Conservation (phyloP, 192 early-diverging fungal genomes). For the Backusella mclennaniae region DNA sequence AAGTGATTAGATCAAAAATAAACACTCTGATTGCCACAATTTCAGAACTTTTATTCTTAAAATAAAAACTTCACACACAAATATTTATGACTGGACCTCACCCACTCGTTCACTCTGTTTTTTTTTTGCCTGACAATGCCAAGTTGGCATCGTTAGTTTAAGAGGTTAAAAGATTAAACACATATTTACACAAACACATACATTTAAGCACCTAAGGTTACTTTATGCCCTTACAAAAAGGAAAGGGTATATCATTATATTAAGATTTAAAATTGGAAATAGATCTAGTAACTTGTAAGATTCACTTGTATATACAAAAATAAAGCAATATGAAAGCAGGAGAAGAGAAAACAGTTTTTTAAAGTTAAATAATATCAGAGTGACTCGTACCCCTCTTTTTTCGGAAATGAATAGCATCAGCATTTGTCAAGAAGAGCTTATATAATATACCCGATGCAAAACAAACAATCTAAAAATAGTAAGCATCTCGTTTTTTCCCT, state of each 20-base stretch:
- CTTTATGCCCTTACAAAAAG: background rate
- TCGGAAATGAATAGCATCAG: background rate
- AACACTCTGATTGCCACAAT: background rate
- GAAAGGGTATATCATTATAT: background rate
- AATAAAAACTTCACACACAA: background rate
- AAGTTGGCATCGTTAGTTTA: background rate
- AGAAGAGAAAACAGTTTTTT: background rate
- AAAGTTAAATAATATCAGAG: background rate
- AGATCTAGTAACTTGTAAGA: background rate
- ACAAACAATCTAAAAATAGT: slow-evolving; percentile 3
- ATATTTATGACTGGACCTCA: background rate
- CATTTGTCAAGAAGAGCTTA: background rate
- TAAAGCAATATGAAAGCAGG: background rate
- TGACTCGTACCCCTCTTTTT: background rate
- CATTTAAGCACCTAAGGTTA: background rate
- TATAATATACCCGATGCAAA: slow-evolving; percentile 4
- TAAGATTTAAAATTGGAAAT: background rate
- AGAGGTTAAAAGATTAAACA: background rate
- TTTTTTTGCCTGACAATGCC: background rate
- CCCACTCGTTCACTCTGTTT: background rate
- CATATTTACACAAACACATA: background rate
- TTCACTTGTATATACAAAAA: background rate
- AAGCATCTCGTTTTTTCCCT: background rate
- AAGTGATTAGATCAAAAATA: background rate
- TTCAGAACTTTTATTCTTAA: background rate